Percentiles rank a stretch among this genome's conserved stretches.
These are phyloP conservation scores for Botrytis byssoidea DNA, from an alignment of 2,329 filamentous ascomycete genomes.

Conservation along the genomic window DNA sequence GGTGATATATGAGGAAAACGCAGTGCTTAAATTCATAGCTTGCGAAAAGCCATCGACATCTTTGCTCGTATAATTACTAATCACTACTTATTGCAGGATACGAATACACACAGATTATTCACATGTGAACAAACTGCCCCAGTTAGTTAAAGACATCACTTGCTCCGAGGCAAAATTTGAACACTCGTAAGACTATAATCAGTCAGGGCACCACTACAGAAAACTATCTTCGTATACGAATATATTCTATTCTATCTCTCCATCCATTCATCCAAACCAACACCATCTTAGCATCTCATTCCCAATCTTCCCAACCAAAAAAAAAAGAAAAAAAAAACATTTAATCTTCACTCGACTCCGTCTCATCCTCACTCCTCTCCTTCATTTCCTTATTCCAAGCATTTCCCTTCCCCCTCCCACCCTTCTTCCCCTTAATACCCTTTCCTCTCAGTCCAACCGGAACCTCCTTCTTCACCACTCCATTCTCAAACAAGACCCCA, in stretches of 20 bases:
- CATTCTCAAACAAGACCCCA: slow-evolving; percentile 46
- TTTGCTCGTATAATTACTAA: neutral
- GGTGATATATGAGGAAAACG: neutral
- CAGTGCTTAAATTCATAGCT: neutral
- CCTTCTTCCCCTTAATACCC: slow-evolving; percentile 42
- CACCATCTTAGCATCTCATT: neutral
- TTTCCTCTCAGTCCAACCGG: slow-evolving; percentile 45
- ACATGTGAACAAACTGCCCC: no score
- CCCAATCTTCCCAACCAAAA: neutral
- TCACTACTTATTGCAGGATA: neutral
- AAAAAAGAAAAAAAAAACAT: no score
- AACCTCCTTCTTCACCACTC: slow-evolving; percentile 45
- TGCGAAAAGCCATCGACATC: neutral
- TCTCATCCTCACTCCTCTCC: slow-evolving; percentile 35
- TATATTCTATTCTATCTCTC: neutral
- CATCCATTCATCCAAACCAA: no score
- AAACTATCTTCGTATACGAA: neutral
- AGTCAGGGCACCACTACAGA: neutral
- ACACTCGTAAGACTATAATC: neutral
- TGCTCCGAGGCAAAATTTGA: neutral
- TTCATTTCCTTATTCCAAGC: slow-evolving; percentile 38
- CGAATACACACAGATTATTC: no score
- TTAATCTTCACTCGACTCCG: slow-evolving; percentile 13
- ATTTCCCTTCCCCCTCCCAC: slow-evolving; percentile 42
- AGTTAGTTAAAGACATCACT: no score